phyloP scores from a whole-genome alignment of 257 asterid species.

The Solanum raphanifolium region DNA sequence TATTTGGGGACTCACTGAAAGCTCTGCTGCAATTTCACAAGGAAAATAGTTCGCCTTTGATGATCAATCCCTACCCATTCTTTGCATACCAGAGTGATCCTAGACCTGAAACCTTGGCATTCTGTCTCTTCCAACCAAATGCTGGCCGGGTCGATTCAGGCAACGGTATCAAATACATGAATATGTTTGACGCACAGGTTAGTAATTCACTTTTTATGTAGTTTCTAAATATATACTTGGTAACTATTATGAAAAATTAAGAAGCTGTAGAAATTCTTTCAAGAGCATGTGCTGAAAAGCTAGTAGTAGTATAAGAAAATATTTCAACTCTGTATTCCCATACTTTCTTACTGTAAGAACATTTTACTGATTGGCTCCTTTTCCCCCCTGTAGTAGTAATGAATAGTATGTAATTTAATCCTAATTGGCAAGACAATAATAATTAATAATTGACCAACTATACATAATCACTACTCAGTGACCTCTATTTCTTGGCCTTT shows the following conservation, averaged over 20 bases:
- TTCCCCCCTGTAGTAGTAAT: background rate
- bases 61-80: constrained; percentile 95
- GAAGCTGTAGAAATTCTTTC: background rate
- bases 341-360: background rate
- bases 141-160: constrained; percentile 74
- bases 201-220: background rate
- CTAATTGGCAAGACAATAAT: background rate
- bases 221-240: background rate
- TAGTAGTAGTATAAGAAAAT: background rate
- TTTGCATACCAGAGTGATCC: constrained; percentile 89
- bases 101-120: constrained; percentile 73
- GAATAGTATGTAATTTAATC: background rate
- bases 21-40: constrained; percentile 50
- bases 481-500: background rate
- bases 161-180: constrained; percentile 76
- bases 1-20: constrained; percentile 43
- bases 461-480: background rate
- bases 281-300: background rate
- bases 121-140: constrained; percentile 89
- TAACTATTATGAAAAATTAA: background rate
- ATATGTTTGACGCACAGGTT: constrained; percentile 99
- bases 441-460: background rate
- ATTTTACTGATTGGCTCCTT: background rate
- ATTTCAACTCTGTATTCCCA: background rate
- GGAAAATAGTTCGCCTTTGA: constrained; percentile 60